These are phyloP conservation scores for Thelephora ganbajun DNA, from an alignment of 768 basidiomycete genomes.

Conservation along the genomic window DNA sequence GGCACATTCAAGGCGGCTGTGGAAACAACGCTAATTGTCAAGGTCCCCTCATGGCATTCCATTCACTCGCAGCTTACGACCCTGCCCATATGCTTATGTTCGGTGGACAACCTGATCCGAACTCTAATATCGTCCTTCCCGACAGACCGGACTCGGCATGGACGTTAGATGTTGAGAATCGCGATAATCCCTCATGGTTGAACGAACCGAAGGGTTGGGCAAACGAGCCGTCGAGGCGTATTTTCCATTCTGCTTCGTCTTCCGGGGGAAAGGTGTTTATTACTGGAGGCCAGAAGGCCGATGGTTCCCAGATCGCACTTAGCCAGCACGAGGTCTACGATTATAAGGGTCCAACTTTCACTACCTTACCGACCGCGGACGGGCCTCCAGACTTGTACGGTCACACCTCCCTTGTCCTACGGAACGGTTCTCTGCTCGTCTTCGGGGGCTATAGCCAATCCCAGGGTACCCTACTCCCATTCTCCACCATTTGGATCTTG, in stretches of 20 bases:
- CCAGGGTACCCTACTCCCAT: slow-evolving; percentile 30
- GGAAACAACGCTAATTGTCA: slow-evolving; percentile 28
- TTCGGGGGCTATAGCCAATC: slow-evolving; percentile 59
- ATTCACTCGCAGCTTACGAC: slow-evolving; percentile 58
- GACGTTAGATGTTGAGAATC: slow-evolving; percentile 32
- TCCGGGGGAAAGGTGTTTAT: slow-evolving; percentile 45
- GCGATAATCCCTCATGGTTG: slow-evolving; percentile 28
- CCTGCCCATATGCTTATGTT: slow-evolving; percentile 44
- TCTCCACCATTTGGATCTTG: slow-evolving; percentile 48
- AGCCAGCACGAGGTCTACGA: slow-evolving; percentile 53
- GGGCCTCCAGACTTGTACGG: slow-evolving; percentile 61
- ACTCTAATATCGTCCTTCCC: slow-evolving; percentile 35
- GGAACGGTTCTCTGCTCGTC: slow-evolving; percentile 55
- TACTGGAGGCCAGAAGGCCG: slow-evolving; percentile 70
- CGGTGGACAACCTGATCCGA: slow-evolving; percentile 61
- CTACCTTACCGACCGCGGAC: slow-evolving; percentile 33
- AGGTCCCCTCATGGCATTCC: slow-evolving; percentile 64
- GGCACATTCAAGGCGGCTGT: slow-evolving; percentile 41
- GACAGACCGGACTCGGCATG: slow-evolving; percentile 48
- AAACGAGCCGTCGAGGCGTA: slow-evolving; percentile 56
- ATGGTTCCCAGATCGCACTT: slow-evolving; percentile 55
- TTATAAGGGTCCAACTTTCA: slow-evolving; percentile 35
- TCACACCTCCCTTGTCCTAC: slow-evolving; percentile 55
- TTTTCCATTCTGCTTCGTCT: slow-evolving; percentile 56
- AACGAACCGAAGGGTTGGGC: slow-evolving; percentile 39